phyloP scores from a whole-genome alignment of 345 rosid species.

The Anacardium occidentale region DNA sequence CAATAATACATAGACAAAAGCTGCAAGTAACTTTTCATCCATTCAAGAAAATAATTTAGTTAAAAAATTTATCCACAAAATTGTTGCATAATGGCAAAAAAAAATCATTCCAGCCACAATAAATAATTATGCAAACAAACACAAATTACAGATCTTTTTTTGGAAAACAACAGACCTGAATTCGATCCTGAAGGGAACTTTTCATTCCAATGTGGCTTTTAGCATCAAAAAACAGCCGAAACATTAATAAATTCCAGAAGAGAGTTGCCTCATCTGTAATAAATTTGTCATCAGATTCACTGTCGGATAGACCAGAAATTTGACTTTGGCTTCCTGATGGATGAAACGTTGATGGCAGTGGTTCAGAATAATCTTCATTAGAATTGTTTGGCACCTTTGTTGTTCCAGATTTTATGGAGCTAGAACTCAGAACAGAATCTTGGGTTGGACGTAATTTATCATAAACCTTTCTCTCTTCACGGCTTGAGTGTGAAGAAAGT shows the following conservation, averaged over 20 bases:
- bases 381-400: constrained; percentile 34
- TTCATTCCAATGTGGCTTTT: constrained; percentile 47
- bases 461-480: constrained; percentile 55
- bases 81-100: not conserved
- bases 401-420: constrained; percentile 35
- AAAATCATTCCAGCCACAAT: not conserved
- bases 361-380: constrained; percentile 44
- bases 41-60: not conserved
- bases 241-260: constrained; percentile 77
- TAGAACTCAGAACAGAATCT: constrained; percentile 41
- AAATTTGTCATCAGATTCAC: constrained; percentile 59
- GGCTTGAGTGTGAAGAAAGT: constrained; percentile 26
- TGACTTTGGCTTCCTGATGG: constrained; percentile 49
- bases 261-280: constrained; percentile 74
- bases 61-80: not conserved
- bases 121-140: constrained; percentile 7
- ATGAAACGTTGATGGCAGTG: constrained; percentile 34
- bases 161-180: constrained; percentile 60
- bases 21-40: not conserved
- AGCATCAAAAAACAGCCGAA: constrained; percentile 83
- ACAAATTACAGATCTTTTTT: not conserved
- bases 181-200: constrained; percentile 48
- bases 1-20: not conserved
- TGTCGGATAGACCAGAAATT: constrained; percentile 54
- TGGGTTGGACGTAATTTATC: constrained; percentile 45